Evolutionary conservation across 371 early-diverging fungal species (phyloP).

Genomic region (Pancytospora epiphaga): DNA sequence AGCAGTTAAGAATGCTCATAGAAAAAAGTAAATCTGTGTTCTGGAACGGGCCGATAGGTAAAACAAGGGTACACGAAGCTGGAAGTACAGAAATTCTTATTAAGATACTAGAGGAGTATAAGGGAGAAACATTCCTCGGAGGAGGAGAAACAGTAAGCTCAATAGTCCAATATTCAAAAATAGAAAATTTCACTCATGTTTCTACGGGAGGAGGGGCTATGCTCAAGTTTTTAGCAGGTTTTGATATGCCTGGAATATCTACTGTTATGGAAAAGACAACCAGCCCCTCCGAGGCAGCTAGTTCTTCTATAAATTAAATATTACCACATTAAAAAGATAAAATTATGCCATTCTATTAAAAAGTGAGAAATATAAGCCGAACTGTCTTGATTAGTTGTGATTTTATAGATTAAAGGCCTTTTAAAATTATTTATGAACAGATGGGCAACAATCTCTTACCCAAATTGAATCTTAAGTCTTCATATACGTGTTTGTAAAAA

Average conservation of each 20-base stretch:
- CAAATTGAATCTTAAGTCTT: no score
- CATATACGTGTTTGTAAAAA: no score
- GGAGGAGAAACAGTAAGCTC: constrained; percentile 97
- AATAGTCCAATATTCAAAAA: constrained; percentile 68
- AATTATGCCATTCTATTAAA: no score
- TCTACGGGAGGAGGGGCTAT: constrained; percentile 94
- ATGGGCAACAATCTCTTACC: no score
- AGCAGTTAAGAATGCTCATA: constrained; percentile 67
- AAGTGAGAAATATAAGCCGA: no score
- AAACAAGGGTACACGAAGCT: constrained; percentile 85
- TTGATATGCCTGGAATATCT: constrained; percentile 59
- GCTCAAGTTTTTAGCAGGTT: constrained; percentile 83
- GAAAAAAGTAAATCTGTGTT: constrained; percentile 75
- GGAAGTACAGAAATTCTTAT: constrained; percentile 70
- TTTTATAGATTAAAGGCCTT: no score
- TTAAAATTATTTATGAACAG: no score
- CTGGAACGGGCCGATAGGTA: constrained; percentile 94
- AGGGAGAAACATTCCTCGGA: constrained; percentile 67
- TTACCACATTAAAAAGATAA: no score
- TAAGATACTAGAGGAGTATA: constrained; percentile 68
- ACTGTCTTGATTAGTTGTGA: no score
- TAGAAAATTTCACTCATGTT: constrained; percentile 76
- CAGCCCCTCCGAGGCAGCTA: no score
- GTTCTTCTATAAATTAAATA: no score
- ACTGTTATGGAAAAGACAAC: not conserved